Evolutionary conservation across 2,329 filamentous ascomycete species (phyloP), one percentile per base, ranked within the genome.

Genomic region (Diaporthe longicolla): DNA sequence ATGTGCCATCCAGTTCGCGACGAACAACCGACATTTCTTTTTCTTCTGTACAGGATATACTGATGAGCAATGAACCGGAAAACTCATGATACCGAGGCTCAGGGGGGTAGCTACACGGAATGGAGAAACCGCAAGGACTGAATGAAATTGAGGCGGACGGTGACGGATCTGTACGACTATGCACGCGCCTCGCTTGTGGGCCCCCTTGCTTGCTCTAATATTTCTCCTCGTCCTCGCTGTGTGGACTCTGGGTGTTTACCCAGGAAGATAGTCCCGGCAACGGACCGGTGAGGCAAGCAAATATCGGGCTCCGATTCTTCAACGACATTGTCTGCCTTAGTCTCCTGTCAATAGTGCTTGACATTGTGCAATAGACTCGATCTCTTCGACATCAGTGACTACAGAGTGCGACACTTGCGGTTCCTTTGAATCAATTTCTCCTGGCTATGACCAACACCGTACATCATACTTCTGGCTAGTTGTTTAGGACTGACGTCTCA

Each of bases 41-140:
- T 71, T 57, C 58, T 70, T 54, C 58, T 70, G 72, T 74, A 73
- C 71, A 75, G 73, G 73, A 75, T 75, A 75, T 65, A 75, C 40
- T 75, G 71, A 71, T 52, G 73, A 75, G 73, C 73, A 75, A 75
- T 61, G 71, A 75, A 73, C 24, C 40, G 71, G 71, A 57, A 65
- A 59, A 29, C 70, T 70, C 65, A 75, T 73, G 71, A 75, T 71
- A 75, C 65, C 58, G 71, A 70, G 59, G 69, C 48, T 61, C 73
- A 72, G 15, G 37, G 50, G 29, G 45, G 13, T 1, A 68, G 32
- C 37, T 50, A 24, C 54, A 57, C 35, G 29, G 48, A 26, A 71
- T 52, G 9, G 43, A 61, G 63, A 45, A 58, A 24, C 55, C 37
- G 63, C 55, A 52, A 40, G 68, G 74, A 50, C 73, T 11, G 54